Percentiles rank a stretch among this genome's conserved stretches.
These are phyloP conservation scores for Athelia psychrophila DNA, from an alignment of 1,284 basidiomycete species.

Conservation along the genomic window DNA sequence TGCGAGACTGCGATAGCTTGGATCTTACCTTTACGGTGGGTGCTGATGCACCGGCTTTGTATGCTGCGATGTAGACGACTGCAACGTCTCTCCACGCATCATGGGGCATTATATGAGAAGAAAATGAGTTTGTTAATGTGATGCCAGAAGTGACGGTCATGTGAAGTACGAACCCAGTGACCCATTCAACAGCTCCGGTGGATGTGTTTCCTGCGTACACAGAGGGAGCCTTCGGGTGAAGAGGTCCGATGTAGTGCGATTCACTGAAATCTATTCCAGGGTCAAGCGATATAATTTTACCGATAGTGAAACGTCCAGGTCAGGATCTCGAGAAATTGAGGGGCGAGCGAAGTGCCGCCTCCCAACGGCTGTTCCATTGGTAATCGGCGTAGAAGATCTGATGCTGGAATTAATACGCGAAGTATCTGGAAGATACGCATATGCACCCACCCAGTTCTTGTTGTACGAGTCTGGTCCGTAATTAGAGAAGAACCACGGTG, in stretches of 20 bases:
- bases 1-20: conserved; percentile 50
- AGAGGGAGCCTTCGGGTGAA: conserved; percentile 63
- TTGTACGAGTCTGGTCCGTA: conserved; percentile 64
- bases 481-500: conserved; percentile 82
- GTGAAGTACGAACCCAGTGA: no score
- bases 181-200: conserved; percentile 63
- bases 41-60: conserved; percentile 74
- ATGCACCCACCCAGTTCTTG: conserved; percentile 88
- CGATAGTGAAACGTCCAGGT: no score
- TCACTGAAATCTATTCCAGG: conserved; percentile 60
- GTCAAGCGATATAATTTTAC: no score
- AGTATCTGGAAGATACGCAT: no score
- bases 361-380: conserved; percentile 74
- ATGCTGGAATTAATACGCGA: no score
- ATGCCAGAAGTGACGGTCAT: no score
- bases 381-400: conserved; percentile 67
- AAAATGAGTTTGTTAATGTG: no score
- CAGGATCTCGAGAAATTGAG: conserved; percentile 55
- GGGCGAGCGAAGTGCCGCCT: conserved; percentile 64
- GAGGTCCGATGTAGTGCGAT: conserved; percentile 63
- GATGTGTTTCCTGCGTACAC: conserved; percentile 59
- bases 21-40: conserved; percentile 53
- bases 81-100: conserved; percentile 65
- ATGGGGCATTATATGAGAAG: conserved; percentile 1
- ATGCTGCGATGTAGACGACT: conserved; percentile 69